Evolutionary conservation across 305 asterid genomes (phyloP).

Genomic region (Fraxinus floribunda): DNA sequence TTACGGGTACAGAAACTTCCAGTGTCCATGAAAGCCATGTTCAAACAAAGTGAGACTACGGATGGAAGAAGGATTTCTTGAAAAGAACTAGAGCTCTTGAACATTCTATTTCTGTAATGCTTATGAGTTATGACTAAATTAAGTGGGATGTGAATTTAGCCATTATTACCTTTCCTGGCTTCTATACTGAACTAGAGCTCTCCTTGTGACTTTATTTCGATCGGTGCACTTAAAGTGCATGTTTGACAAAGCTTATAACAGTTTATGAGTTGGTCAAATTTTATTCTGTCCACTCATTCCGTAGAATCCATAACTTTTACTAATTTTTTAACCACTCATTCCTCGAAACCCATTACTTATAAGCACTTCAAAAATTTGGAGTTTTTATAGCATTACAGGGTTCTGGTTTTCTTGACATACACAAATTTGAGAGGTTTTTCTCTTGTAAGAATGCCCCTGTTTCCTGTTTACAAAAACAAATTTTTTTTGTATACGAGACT

Average conservation of each 20-base stretch:
- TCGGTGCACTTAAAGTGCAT: neutral
- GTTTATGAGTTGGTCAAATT: neutral
- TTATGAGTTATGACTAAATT: neutral
- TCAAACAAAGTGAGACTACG: neutral
- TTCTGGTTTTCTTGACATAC: neutral
- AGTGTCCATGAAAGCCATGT: neutral
- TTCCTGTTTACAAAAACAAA: neutral
- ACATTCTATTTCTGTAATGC: neutral
- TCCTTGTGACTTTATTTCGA: neutral
- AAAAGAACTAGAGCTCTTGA: neutral
- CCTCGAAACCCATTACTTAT: neutral
- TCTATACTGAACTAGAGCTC: neutral
- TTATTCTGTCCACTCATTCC: neutral
- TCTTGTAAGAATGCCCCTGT: neutral
- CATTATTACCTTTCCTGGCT: neutral
- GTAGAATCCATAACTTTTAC: neutral
- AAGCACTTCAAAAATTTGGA: neutral
- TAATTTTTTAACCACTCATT: neutral
- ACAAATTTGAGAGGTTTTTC: neutral
- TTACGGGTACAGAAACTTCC: neutral
- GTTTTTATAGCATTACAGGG: neutral
- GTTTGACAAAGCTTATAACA: neutral
- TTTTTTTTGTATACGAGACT: neutral
- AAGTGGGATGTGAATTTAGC: neutral
- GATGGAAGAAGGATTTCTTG: neutral